These are phyloP conservation scores for Sporobolomyces roseus DNA, from an alignment of 768 basidiomycete genomes.

Conservation along the genomic window DNA sequence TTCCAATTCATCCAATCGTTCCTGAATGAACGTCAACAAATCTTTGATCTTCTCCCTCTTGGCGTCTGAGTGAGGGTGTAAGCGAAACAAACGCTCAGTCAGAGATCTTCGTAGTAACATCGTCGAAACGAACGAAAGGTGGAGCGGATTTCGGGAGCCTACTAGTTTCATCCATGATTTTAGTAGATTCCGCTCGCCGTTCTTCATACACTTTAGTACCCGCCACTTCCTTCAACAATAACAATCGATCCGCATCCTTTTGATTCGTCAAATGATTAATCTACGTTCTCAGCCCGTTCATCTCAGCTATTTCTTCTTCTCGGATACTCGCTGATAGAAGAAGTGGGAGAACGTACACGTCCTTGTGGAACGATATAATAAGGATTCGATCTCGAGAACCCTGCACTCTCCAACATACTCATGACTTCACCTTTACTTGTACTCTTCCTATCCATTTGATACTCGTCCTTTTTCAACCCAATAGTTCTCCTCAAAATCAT, in stretches of 20 bases:
- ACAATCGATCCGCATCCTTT: constrained; percentile 87
- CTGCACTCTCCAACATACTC: constrained; percentile 92
- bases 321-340: too few relatives aligned
- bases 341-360: too few relatives aligned
- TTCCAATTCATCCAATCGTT: constrained; percentile 82
- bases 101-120: too few relatives aligned
- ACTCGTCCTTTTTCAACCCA: constrained; percentile 97
- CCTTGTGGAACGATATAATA: constrained; percentile 99
- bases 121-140: too few relatives aligned
- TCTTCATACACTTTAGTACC: constrained; percentile 98
- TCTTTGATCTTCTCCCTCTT: constrained; percentile 89
- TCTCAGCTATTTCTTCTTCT: too few relatives aligned
- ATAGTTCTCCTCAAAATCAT: constrained; percentile 88
- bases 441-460: constrained; percentile 91
- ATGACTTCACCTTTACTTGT: constrained; percentile 95
- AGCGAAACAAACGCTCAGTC: too few relatives aligned
- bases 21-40: constrained; percentile 82
- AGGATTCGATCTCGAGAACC: constrained; percentile 96
- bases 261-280: constrained; percentile 96
- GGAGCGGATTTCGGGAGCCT: background rate
- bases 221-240: constrained; percentile 94
- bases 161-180: constrained; percentile 90
- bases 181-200: constrained; percentile 81
- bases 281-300: too few relatives aligned
- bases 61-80: too few relatives aligned